phyloP scores from a whole-genome alignment of 2,329 filamentous ascomycete species.

The Stachybotrys elegans region DNA sequence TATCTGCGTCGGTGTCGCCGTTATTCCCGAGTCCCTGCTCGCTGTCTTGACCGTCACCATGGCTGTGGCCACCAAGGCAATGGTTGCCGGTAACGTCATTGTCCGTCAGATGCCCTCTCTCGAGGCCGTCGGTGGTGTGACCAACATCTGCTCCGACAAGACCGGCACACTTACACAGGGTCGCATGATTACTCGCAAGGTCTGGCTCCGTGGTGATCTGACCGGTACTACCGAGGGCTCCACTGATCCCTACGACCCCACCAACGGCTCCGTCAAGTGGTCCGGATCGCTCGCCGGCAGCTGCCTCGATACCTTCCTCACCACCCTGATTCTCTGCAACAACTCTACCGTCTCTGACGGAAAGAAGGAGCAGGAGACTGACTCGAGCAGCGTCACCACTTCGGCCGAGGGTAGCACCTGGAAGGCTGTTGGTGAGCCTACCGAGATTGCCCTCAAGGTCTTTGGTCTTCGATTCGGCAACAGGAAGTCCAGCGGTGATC shows the following conservation, averaged over 20 bases:
- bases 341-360: conserved; percentile 45
- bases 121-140: conserved; percentile 65
- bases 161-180: conserved; percentile 63
- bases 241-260: conserved; percentile 57
- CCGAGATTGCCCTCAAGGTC: conserved; percentile 69
- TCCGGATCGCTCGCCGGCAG: conserved; percentile 33
- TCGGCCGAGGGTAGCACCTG: conserved; percentile 27
- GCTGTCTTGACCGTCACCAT: conserved; percentile 69
- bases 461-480: conserved; percentile 65
- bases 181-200: conserved; percentile 60
- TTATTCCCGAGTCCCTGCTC: conserved; percentile 62
- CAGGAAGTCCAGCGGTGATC: conserved; percentile 38
- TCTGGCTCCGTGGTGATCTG: conserved; percentile 53
- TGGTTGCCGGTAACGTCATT: conserved; percentile 61
- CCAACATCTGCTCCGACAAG: conserved; percentile 67
- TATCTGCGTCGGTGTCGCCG: conserved; percentile 57
- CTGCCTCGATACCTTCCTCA: conserved; percentile 41
- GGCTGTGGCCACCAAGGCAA: conserved; percentile 59
- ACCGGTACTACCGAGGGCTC: conserved; percentile 49
- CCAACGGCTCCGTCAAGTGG: conserved; percentile 47
- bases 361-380: conserved; percentile 40
- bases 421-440: conserved; percentile 61
- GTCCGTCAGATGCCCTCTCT: conserved; percentile 61
- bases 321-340: conserved; percentile 58
- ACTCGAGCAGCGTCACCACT: conserved; percentile 41